Evolutionary conservation across 2,329 filamentous ascomycete genomes (phyloP).

Genomic region (Aspergillus clavatus): DNA sequence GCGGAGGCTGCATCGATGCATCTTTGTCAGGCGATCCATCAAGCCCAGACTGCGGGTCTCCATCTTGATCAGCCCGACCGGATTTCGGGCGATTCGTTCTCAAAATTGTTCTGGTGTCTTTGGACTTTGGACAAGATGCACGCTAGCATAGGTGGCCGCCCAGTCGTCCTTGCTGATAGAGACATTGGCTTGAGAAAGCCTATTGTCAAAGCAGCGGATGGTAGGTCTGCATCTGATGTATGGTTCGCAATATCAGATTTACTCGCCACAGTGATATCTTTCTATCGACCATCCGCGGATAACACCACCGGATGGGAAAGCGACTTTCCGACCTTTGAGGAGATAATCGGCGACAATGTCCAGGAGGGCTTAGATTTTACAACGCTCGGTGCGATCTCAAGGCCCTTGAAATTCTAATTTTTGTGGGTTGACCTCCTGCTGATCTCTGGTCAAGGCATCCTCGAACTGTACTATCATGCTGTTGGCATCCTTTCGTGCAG

Average conservation of each 20-base stretch:
- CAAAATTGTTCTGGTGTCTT: conserved; percentile 37
- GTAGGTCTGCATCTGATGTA: conserved; percentile 29
- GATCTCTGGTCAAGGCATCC: conserved; percentile 35
- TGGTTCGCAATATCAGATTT: conserved; percentile 38
- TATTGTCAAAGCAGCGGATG: conserved; percentile 8
- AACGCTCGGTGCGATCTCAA: conserved; percentile 23
- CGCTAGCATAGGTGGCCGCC: conserved; percentile 38
- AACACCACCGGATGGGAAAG: conserved; percentile 36
- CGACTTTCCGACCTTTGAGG: conserved; percentile 35
- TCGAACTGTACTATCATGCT: conserved; percentile 55
- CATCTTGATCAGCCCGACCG: conserved; percentile 37
- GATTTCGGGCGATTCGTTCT: conserved; percentile 24
- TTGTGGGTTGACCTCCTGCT: not conserved
- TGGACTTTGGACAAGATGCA: conserved; percentile 42
- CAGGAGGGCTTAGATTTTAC: conserved; percentile 24
- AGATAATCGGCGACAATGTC: conserved; percentile 26
- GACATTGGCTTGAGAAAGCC: conserved; percentile 37
- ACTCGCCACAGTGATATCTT: conserved; percentile 36
- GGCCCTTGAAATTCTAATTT: not conserved
- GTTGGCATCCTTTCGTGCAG: conserved; percentile 55
- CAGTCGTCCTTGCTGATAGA: conserved; percentile 36
- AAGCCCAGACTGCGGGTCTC: conserved; percentile 37
- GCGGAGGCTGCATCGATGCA: conserved; percentile 38
- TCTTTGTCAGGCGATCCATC: conserved; percentile 38
- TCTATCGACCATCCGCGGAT: conserved; percentile 35